phyloP scores from a whole-genome alignment of 768 basidiomycete genomes.

The Cytidiella melzeri region DNA sequence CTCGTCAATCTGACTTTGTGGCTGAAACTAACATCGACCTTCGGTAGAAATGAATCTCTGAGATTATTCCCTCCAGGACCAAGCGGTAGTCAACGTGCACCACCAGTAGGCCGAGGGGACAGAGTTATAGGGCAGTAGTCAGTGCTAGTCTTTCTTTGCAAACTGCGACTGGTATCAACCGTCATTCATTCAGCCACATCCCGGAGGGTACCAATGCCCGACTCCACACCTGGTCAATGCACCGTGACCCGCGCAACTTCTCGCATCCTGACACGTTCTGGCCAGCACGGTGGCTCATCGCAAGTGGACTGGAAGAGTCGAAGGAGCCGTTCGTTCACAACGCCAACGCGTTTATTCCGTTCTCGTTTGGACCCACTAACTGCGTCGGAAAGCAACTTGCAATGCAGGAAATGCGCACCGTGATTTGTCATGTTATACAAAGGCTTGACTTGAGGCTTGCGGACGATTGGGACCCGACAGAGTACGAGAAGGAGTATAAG shows the following conservation, averaged over 20 bases:
- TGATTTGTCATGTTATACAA: constrained; percentile 25
- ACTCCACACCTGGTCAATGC: constrained; percentile 34
- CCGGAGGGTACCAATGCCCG: constrained; percentile 13
- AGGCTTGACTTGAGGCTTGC: constrained; percentile 26
- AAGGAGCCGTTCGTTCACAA: constrained; percentile 13
- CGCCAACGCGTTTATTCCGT: constrained; percentile 31
- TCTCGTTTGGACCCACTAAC: constrained; percentile 41
- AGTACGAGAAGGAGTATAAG: constrained; percentile 29
- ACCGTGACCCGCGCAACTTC: constrained; percentile 39
- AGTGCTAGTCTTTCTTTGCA: not conserved
- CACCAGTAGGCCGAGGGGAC: constrained; percentile 1
- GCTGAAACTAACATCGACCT: not conserved
- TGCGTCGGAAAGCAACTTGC: constrained; percentile 42
- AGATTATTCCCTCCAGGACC: constrained; percentile 6
- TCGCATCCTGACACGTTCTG: constrained; percentile 33
- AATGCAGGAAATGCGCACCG: constrained; percentile 26
- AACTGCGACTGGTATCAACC: not conserved
- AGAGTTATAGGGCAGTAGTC: constrained; percentile 4
- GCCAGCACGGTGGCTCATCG: constrained; percentile 34
- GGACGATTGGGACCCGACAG: constrained; percentile 20
- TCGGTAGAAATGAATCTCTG: constrained; percentile 11
- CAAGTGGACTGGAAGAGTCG: not conserved
- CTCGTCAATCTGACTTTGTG: not conserved
- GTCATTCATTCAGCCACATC: constrained; percentile 4
- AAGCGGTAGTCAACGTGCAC: constrained; percentile 5